Evolutionary conservation across 208 protist species (phyloP).

Genomic region (Acanthamoeba healyi): DNA sequence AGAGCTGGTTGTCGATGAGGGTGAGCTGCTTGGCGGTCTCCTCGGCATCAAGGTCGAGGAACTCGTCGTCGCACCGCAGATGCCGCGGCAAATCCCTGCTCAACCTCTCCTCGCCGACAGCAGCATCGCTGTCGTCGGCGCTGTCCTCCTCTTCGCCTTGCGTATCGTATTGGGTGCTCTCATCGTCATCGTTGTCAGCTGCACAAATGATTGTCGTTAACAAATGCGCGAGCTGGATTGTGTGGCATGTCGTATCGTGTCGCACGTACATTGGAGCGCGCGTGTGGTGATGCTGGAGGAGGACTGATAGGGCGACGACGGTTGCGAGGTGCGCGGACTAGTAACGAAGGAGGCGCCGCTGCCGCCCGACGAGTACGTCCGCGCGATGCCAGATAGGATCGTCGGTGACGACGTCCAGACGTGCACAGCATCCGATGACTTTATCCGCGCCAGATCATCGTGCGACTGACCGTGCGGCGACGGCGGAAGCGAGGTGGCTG

Average conservation of each 20-base stretch:
- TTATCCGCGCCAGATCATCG: neutral
- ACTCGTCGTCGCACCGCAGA: neutral
- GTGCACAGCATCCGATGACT: neutral
- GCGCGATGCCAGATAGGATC: neutral
- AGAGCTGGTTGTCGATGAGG: constrained; percentile 50
- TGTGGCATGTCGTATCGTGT: neutral
- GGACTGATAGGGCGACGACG: constrained; percentile 15
- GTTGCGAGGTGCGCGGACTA: neutral
- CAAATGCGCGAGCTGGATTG: no score
- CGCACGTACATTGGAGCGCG: neutral
- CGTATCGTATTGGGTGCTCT: constrained; percentile 11
- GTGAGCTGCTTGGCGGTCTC: constrained; percentile 41
- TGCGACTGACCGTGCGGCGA: neutral
- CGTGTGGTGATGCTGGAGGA: constrained; percentile 24
- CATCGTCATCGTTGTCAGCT: constrained; percentile 15
- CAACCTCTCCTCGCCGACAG: neutral
- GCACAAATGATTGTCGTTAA: neutral
- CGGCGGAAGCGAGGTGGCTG: neutral
- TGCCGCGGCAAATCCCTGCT: neutral
- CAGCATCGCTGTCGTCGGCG: constrained; percentile 31
- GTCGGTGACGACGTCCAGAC: constrained; percentile 13
- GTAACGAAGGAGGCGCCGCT: neutral
- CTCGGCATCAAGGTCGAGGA: constrained; percentile 48
- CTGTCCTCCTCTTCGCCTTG: constrained; percentile 52
- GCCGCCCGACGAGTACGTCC: constrained; percentile 2